Evolutionary conservation across 2,329 filamentous ascomycete species (phyloP).

Genomic region (Trichoderma breve): DNA sequence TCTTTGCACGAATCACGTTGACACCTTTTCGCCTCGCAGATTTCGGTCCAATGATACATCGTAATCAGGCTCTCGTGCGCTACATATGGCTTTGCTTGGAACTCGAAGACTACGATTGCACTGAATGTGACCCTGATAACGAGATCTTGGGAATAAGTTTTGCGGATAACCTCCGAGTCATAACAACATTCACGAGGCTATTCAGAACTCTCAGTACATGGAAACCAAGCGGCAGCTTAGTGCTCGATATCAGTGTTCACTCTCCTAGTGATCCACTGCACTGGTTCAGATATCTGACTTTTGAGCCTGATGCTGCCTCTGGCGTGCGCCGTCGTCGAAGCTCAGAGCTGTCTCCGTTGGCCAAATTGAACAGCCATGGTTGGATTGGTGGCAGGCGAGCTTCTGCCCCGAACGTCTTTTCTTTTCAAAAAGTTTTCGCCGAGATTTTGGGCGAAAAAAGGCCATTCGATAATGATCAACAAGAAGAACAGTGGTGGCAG

Average conservation of each 20-base stretch:
- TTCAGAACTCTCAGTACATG: slow-evolving; percentile 33
- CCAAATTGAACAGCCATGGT: background rate
- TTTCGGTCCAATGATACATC: slow-evolving; percentile 30
- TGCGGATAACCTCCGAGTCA: slow-evolving; percentile 21
- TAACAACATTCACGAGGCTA: slow-evolving; percentile 24
- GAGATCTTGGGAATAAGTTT: background rate
- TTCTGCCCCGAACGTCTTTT: background rate
- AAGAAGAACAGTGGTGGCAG: background rate
- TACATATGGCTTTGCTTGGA: slow-evolving; percentile 28
- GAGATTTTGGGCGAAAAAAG: background rate
- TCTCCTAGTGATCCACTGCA: slow-evolving; percentile 34
- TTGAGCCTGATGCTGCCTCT: slow-evolving; percentile 6
- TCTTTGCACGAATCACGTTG: slow-evolving; percentile 32
- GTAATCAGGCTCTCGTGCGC: slow-evolving; percentile 29
- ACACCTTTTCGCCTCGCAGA: slow-evolving; percentile 30
- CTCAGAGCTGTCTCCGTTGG: background rate
- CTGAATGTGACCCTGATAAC: slow-evolving; percentile 18
- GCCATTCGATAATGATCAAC: slow-evolving; percentile 18
- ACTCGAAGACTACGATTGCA: slow-evolving; percentile 16
- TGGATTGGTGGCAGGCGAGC: background rate
- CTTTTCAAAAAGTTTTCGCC: background rate
- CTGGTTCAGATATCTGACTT: slow-evolving; percentile 30
- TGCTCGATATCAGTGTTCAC: slow-evolving; percentile 35
- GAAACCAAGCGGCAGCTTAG: slow-evolving; percentile 28
- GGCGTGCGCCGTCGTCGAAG: background rate